phyloP scores from a whole-genome alignment of 257 asterid genomes.

The Przewalskia tangutica region DNA sequence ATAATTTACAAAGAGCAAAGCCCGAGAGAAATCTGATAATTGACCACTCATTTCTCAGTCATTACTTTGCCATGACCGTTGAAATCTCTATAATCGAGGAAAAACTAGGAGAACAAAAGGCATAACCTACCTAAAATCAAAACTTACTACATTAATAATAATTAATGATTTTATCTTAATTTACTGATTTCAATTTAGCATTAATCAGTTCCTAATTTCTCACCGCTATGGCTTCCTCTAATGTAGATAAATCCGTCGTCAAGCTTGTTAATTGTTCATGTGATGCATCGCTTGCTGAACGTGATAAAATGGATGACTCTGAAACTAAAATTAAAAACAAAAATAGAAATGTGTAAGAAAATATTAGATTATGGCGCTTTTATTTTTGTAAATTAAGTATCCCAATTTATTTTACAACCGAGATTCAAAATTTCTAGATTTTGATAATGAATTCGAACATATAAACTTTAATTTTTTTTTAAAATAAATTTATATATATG shows the following conservation, averaged over 20 bases:
- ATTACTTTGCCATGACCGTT: conserved; percentile 7
- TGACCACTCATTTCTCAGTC: conserved; percentile 39
- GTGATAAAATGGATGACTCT: conserved; percentile 23
- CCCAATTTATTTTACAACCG: too few species aligned
- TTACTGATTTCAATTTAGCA: not conserved
- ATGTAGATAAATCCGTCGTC: conserved; percentile 16
- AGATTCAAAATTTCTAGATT: too few species aligned
- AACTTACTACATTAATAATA: not conserved
- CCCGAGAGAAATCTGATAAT: conserved; percentile 20
- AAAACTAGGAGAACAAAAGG: not conserved
- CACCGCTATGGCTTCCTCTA: conserved; percentile 17
- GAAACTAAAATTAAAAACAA: not conserved
- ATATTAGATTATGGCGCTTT: too few species aligned
- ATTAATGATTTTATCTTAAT: not conserved
- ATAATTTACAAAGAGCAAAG: conserved; percentile 10
- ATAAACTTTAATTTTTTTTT: too few species aligned
- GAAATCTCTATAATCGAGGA: conserved; percentile 22
- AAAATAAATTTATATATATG: too few species aligned
- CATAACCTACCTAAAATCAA: conserved; percentile 5
- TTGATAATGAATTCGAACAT: too few species aligned
- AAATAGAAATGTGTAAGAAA: not conserved
- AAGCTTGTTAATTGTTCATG: conserved; percentile 33
- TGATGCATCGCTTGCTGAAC: conserved; percentile 62
- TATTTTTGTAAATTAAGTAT: not conserved
- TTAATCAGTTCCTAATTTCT: not conserved